Evolutionary conservation across 2,329 filamentous ascomycete species (phyloP), one percentile per base, ranked within the genome.

Genomic region (Colletotrichum costaricense): DNA sequence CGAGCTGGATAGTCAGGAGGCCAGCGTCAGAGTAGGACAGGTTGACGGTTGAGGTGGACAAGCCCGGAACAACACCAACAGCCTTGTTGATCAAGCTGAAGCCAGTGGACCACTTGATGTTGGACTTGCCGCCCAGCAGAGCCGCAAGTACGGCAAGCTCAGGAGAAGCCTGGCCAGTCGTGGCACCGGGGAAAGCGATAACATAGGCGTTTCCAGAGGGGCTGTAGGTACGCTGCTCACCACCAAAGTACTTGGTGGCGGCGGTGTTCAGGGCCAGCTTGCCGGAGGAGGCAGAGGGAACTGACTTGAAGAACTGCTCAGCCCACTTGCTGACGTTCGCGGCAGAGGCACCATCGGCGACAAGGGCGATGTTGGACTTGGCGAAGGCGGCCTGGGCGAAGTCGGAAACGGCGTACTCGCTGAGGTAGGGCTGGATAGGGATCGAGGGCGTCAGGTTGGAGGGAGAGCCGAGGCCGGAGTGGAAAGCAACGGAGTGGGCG

Each of bases 41-140:
- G 86, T 97, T 96, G 79, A 92, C 90, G 76, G 96, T 94, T 49
- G 90, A 88, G 79, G 95, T 90, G 64, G 88, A 89, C 76, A 93
- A 90, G 76, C 91, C 91, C 49, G 92, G 88, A 79, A 91, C 87
- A 58, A 89, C 88, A 75, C 92, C 88, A 70, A 92, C 89, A 74
- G 93, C 93, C 88, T 98, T 95, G 81, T 93, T 90, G 74, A 99
- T 91, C 75, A 98, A 89, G 73, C 94, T 96, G 89, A 98, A 98
- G 79, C 97, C 97, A 75, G 94, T 87, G 65, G 94, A 93, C 96
- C 96, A 99, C 89, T 98, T 99, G 88, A 98, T 95, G 84, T 88
- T 93, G 67, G 95, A 93, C 84, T 97, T 87, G 75, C 96, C 97
- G 81, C 97, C 97, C 65, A 99, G 93, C 24, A 99, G 92, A 76